Evolutionary conservation across 2,329 filamentous ascomycete genomes (phyloP), one percentile per base, ranked within the genome.

Genomic region (Ambrosiella cleistominuta): DNA sequence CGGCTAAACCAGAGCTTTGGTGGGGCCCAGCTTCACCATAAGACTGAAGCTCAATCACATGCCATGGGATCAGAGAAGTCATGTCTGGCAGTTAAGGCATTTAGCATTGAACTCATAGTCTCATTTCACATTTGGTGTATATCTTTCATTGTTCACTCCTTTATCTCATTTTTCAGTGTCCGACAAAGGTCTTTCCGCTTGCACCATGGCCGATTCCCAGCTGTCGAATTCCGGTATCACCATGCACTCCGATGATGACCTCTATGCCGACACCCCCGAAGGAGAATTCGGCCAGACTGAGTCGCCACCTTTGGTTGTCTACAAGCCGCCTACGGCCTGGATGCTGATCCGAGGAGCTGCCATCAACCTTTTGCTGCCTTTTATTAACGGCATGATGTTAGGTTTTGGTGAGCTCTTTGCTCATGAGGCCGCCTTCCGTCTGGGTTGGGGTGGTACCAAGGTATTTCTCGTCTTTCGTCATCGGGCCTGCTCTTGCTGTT

Each of bases 311-410:
- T 71, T 95, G 65, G 83, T 95, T 53, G 79, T 97, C 52, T 98
- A 97, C 77, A 82, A 82, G 63, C 88, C 90, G 2, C 90, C 93
- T 1, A 94, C 89, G 0, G 66, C 94, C 50, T 95, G 88, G 87
- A 82, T 86, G 8, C 70, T 98, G 62, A 64, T 96, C 57, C 82
- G 91, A 58, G 88, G 93, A 42, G 88, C 89, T 13, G 89, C 90
- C 5, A 98, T 98, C 72, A 98, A 98, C 69, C 75, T 98, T n/a
- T 66, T 98, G 1, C 72, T 98, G 17, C 93, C 93, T 0, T 98
- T 98, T 66, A 81, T 98, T 67, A 98, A 98, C 72, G 93, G 93
- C 52, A 80, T 98, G 75, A 98, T 98, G 93, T 73, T 98, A 66
- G 93, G 93, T 1, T 96, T 98, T 67, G 93, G 93, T 64, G 93